Base-by-base conservation (phyloP, 1,284 basidiomycete genomes). In the Coriolopsis trogii region DNA sequence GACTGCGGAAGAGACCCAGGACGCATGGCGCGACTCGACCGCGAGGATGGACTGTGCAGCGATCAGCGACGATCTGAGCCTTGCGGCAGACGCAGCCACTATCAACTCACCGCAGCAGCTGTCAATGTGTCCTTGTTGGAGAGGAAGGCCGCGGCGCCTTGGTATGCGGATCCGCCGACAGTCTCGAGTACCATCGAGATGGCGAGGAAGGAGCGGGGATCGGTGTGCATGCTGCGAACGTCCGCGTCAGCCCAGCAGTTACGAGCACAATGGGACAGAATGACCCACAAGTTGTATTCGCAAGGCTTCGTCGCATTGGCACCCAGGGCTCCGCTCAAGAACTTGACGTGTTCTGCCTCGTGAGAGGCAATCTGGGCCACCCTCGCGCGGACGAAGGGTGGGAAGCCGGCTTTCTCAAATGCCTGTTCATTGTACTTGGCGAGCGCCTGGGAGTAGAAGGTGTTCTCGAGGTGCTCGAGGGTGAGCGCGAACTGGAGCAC, bases 381-480 rank as follows among this genome's bases (percentile, higher is more conserved):
- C 28, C 79, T 74, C 1, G 71, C 73, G 44, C 78, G 76, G 15
- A 79, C 76, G 68, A 73, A 85, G 18, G 66, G 58, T 0, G 75
- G 70, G 56, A 78, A 78, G 4, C 84, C 85, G 3, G 81, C 82
- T 6, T 70, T 59, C 18, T 56, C 62, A 67, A 89, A 89, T 25
- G 74, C 81, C 20, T 67, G 50, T 7, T 71, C 67, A 49, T 71
- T 66, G 68, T 71, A 84, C 44, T 73, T 74, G 2, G 59, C 55
- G 6, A 85, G 73, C 6, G 69, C 79, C 5, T 67, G 63, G 1
- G 63, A 52, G 66, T 82, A 91, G 73, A 89, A 89, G n/a, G 76
- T 71, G 64, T 76, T 75, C 68, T 89, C 84, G 55, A 91, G 74
- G 64, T 87, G 79, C 70, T 90, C 85, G 41, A 89, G 75, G 15